Evolutionary conservation across 1,139 yeast species (phyloP), one percentile per base, ranked within the genome.

Genomic region (Martiniozyma asiatica): DNA sequence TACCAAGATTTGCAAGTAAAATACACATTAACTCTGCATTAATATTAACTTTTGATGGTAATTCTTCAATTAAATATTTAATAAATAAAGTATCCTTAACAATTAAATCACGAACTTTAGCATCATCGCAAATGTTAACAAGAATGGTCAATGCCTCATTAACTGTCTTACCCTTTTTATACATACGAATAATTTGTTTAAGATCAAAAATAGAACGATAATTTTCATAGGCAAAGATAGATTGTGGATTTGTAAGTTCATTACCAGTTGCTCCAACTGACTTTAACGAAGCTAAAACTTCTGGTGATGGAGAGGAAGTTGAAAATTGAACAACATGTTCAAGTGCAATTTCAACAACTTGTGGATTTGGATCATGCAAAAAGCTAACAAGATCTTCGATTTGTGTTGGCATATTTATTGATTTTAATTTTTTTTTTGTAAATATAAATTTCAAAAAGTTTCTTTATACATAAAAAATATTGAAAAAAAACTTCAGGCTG

Each of bases 1-100:
- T 85, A 15, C 94, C 89, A 44, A 89, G 53, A 49, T 89, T 89
- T 23, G 94, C 73, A 42, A 89, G 64, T 37, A 89, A 59, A 41
- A 89, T 87, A 49, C 92, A 73, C 68, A 76, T 78, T 39, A 85
- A 64, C 46, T 84, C 96, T 8, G 93, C 82, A 51, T 75, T 74
- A 24, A 67, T 50, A 45, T 81, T 78, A 6, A 61, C 61, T 20
- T 72, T 51, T 39, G 70, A 72, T 36, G 70, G 53, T 28, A 82
- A 68, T 35, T 68, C 59, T 37, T 61, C 58, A 15, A 72, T 61
- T 36, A 82, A 55, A 46, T 51, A 70, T 39, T 65, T 61, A 34
- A 84, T 45, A 50, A 74, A 81, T 6, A 61, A 61, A 14, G 53
- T 59, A 50, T 87, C 94, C 23, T 71, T 65, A 6, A 73, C 81